Base-by-base conservation (phyloP, 257 asterid species). In the Forsythia viridissima region DNA sequence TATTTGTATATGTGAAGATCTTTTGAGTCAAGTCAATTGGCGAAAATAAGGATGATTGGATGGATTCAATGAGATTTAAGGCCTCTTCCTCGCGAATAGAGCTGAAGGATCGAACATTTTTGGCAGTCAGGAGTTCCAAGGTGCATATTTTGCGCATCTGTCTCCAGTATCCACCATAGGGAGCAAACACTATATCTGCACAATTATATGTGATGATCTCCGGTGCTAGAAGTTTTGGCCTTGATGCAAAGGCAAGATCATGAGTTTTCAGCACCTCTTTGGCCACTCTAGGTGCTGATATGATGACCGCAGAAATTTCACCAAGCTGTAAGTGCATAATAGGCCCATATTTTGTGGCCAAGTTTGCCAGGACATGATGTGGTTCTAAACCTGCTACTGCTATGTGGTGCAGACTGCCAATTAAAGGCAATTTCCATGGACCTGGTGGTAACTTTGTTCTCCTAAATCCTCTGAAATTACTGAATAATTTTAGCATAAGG, bases 91-190 rank as follows among this genome's bases (percentile, higher is more conserved):
- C 78, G 18, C 84, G 8, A 16, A 76, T 71, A 7, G 20, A 34
- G 38, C 34, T 8, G 12, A 74, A 80, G 3, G 83, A 43, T 3
- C 30, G 65, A 41, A 77, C 70, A 11, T 69, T 71, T 24, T 81
- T 78, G 3, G 52, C 30, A 18, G 52, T 71, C 11, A 84, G 55
- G 44, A 80, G 80, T 71, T 84, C 80, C 4, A 74, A n/a, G 11
- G 66, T 63, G 20, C 82, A 69, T 7, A 80, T 36, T 37, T 77
- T 81, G 5, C 77, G 34, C 66, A 80, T 10, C 20, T 84, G 84
- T 70, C 87, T 84, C 87, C 82, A 80, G 70, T 77, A 69, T 11
- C 12, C 55, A 13, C 85, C 82, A 36, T 84, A 80, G 3, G 85
- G 84, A 37, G 85, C 69, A 10, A 44, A 74, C 0, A 76, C 82